A percentile compares a stretch with the other conserved stretches of the same genome.
These are phyloP conservation scores for Teratosphaeria epicoccoides DNA, from an alignment of 2,329 filamentous ascomycete genomes.

Conservation along the genomic window DNA sequence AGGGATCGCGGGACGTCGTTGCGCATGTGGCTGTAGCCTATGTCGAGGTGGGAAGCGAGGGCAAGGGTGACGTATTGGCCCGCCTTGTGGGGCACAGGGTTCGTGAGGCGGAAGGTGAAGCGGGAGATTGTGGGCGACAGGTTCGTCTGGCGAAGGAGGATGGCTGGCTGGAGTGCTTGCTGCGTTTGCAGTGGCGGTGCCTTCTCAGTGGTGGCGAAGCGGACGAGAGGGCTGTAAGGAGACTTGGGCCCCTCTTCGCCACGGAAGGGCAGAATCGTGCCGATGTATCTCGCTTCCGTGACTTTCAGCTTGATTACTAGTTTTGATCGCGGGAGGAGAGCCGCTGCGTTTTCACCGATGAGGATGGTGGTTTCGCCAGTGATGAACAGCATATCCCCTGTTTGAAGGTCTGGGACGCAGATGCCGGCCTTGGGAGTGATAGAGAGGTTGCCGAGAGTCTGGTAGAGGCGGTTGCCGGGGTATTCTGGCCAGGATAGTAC, in stretches of 20 bases:
- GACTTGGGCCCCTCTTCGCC: slow-evolving; percentile 50
- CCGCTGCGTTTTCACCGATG: slow-evolving; percentile 50
- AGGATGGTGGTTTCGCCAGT: slow-evolving; percentile 61
- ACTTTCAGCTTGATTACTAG: slow-evolving; percentile 61
- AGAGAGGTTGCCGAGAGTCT: slow-evolving; percentile 68
- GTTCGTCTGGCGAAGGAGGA: slow-evolving; percentile 45
- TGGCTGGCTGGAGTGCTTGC: slow-evolving; percentile 35
- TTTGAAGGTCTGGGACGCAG: slow-evolving; percentile 62
- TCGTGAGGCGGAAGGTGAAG: slow-evolving; percentile 47
- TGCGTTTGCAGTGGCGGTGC: slow-evolving; percentile 6
- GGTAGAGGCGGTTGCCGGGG: slow-evolving; percentile 74
- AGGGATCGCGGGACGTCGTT: slow-evolving; percentile 68
- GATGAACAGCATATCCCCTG: slow-evolving; percentile 61
- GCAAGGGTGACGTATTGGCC: slow-evolving; percentile 72
- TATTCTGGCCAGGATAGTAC: slow-evolving; percentile 70
- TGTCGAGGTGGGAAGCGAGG: slow-evolving; percentile 57
- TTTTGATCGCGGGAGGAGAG: slow-evolving; percentile 57
- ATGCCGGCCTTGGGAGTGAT: slow-evolving; percentile 58
- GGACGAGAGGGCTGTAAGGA: slow-evolving; percentile 69
- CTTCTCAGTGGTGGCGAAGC: slow-evolving; percentile 53
- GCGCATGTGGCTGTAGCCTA: slow-evolving; percentile 73
- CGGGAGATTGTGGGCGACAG: slow-evolving; percentile 58
- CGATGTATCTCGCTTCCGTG: slow-evolving; percentile 51
- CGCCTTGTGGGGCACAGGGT: slow-evolving; percentile 44
- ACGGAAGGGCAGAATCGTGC: slow-evolving; percentile 56